phyloP scores from a whole-genome alignment of 208 protist genomes.

The Leishmania martiniquensis region DNA sequence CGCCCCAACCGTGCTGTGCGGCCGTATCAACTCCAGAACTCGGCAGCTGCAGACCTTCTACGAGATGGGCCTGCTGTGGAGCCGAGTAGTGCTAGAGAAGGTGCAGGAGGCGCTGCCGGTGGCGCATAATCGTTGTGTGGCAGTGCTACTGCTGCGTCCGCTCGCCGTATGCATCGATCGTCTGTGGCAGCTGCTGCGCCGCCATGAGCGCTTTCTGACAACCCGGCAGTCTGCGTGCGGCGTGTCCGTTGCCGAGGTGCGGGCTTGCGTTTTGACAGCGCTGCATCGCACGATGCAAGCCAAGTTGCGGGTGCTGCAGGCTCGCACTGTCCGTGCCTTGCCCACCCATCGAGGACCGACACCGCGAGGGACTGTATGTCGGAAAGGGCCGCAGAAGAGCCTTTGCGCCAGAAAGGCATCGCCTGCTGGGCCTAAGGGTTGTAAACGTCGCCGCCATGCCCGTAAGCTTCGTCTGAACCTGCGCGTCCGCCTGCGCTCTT shows the following conservation, averaged over 20 bases:
- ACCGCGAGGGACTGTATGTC: neutral
- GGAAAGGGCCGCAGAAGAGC: neutral
- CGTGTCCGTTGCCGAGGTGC: constrained; percentile 38
- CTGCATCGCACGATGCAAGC: constrained; percentile 50
- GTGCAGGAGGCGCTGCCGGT: constrained; percentile 28
- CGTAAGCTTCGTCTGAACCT: neutral
- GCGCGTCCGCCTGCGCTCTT: constrained; percentile 17
- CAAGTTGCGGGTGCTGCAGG: constrained; percentile 30
- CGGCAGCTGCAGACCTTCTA: constrained; percentile 72
- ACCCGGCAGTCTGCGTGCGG: constrained; percentile 47
- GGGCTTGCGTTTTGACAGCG: constrained; percentile 49
- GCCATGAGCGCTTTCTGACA: constrained; percentile 27
- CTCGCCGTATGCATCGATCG: constrained; percentile 30
- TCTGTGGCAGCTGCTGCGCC: constrained; percentile 37
- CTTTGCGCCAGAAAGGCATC: neutral
- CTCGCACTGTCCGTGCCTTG: neutral
- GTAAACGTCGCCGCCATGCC: neutral
- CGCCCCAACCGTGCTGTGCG: constrained; percentile 52
- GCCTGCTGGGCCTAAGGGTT: neutral
- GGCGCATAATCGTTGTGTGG: constrained; percentile 13
- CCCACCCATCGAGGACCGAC: neutral
- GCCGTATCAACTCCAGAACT: constrained; percentile 45
- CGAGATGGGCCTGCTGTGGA: constrained; percentile 61
- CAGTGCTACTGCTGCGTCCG: constrained; percentile 38
- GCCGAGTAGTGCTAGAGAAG: constrained; percentile 47